A percentile compares a stretch with the other conserved stretches of the same genome.
Conservation (phyloP, 805 yeast species). For the Starmerella kuoi region DNA sequence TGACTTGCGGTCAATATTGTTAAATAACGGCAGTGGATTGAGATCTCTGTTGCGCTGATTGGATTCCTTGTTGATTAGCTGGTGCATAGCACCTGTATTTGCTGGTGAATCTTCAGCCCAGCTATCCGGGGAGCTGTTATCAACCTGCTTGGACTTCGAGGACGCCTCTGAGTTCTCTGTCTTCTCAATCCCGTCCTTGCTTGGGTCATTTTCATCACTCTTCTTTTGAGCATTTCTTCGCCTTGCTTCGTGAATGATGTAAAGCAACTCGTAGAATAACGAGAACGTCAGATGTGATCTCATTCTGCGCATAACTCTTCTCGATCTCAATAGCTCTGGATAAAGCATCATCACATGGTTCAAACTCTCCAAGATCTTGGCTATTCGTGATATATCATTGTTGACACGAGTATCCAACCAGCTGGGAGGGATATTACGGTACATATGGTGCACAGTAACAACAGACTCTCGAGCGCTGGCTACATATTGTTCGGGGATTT, state of each 20-base stretch:
- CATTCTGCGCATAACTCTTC: slow-evolving; percentile 75
- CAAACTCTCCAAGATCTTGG: slow-evolving; percentile 77
- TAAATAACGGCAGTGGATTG: slow-evolving; percentile 76
- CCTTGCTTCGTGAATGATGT: slow-evolving; percentile 91
- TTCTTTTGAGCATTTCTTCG: slow-evolving; percentile 37
- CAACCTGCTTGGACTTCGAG: not conserved
- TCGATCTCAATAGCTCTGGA: slow-evolving; percentile 66
- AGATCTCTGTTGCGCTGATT: slow-evolving; percentile 23
- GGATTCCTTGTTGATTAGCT: slow-evolving; percentile 5
- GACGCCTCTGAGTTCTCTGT: not conserved
- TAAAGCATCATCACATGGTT: slow-evolving; percentile 78
- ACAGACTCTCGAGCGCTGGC: slow-evolving; percentile 87
- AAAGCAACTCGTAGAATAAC: slow-evolving; percentile 77
- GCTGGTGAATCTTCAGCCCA: slow-evolving; percentile 6
- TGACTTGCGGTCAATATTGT: slow-evolving; percentile 80
- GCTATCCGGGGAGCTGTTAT: slow-evolving; percentile 7
- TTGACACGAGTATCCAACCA: slow-evolving; percentile 67
- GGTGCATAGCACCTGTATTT: slow-evolving; percentile 8
- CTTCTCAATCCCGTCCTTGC: not conserved
- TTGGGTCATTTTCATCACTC: not conserved
- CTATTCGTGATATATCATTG: slow-evolving; percentile 82
- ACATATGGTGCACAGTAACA: slow-evolving; percentile 81
- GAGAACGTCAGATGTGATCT: slow-evolving; percentile 88
- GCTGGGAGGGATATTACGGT: slow-evolving; percentile 75
- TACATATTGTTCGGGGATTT: slow-evolving; percentile 53